Conservation (phyloP, 192 early-diverging fungal genomes). For the Chytriomyces sp. region DNA sequence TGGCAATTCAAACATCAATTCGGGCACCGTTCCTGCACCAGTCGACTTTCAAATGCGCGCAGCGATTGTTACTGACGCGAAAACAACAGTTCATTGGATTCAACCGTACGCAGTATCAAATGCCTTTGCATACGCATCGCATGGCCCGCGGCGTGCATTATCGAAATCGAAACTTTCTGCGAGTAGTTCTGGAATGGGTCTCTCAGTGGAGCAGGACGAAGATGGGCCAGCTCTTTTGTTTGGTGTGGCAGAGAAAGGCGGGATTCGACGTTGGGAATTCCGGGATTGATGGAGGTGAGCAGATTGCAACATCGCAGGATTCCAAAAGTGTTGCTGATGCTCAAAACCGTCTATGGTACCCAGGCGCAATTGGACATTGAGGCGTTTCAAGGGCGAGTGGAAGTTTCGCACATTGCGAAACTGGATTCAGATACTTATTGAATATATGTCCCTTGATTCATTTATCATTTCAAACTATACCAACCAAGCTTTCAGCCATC, state of each 20-base stretch:
- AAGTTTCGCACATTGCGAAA: conserved; percentile 54
- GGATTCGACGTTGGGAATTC: conserved; percentile 79
- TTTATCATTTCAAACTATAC: not conserved
- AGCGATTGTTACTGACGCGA: conserved; percentile 64
- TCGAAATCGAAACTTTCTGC: not conserved
- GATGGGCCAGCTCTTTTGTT: conserved; percentile 80
- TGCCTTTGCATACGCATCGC: conserved; percentile 29
- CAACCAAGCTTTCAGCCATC: conserved; percentile 31
- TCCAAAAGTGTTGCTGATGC: conserved; percentile 69
- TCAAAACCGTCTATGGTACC: conserved; percentile 65
- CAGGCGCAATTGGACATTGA: conserved; percentile 51
- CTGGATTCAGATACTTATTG: conserved; percentile 48
- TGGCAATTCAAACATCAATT: not conserved
- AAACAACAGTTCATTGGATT: conserved; percentile 48
- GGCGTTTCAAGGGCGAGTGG: conserved; percentile 63
- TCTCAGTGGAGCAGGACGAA: not conserved
- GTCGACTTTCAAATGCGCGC: conserved; percentile 70
- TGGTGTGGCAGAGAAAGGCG: conserved; percentile 71
- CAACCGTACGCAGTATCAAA: conserved; percentile 35
- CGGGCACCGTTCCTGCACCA: conserved; percentile 31
- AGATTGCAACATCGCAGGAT: conserved; percentile 60
- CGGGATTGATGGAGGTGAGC: conserved; percentile 63
- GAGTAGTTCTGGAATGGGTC: not conserved
- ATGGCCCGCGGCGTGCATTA: not conserved
- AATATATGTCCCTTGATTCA: conserved; percentile 24